Conservation (phyloP, 108 stramenopile species). For the Bacterosira constricta region DNA sequence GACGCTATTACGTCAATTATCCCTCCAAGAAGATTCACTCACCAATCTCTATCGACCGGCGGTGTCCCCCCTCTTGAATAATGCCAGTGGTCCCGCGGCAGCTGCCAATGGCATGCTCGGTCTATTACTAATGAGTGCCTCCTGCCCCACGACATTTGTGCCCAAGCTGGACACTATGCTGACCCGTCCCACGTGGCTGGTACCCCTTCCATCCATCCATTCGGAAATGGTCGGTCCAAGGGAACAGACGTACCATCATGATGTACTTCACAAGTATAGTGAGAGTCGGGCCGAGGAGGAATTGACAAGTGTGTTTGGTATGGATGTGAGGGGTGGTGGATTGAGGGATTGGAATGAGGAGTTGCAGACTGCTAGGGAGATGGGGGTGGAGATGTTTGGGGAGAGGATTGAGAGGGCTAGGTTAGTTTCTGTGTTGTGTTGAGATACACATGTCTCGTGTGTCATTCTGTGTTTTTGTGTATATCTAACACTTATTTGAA, state of each 20-base stretch:
- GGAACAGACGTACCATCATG: slow-evolving; percentile 24
- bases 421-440: slow-evolving; percentile 26
- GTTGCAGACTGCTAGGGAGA: slow-evolving; percentile 85
- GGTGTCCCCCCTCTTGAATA: slow-evolving; percentile 29
- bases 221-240: slow-evolving; percentile 36
- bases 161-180: slow-evolving; percentile 67
- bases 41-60: slow-evolving; percentile 34
- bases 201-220: slow-evolving; percentile 47
- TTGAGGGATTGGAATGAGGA: slow-evolving; percentile 97
- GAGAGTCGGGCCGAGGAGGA: slow-evolving; percentile 77
- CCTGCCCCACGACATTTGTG: slow-evolving; percentile 30
- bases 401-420: slow-evolving; percentile 84
- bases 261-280: slow-evolving; percentile 61
- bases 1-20: slow-evolving; percentile 32
- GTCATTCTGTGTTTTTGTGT: neutral
- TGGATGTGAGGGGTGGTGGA: slow-evolving; percentile 85
- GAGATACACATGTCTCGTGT: slow-evolving; percentile 2
- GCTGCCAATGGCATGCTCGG: slow-evolving; percentile 53
- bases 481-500: neutral
- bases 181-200: slow-evolving; percentile 78
- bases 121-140: slow-evolving; percentile 24
- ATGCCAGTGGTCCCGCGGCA: slow-evolving; percentile 52
- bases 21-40: slow-evolving; percentile 29
- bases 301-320: slow-evolving; percentile 71
- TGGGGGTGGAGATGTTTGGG: slow-evolving; percentile 65